These are phyloP conservation scores for Teratosphaeria nubilosa DNA, from an alignment of 2,329 filamentous ascomycete species.

Conservation along the genomic window DNA sequence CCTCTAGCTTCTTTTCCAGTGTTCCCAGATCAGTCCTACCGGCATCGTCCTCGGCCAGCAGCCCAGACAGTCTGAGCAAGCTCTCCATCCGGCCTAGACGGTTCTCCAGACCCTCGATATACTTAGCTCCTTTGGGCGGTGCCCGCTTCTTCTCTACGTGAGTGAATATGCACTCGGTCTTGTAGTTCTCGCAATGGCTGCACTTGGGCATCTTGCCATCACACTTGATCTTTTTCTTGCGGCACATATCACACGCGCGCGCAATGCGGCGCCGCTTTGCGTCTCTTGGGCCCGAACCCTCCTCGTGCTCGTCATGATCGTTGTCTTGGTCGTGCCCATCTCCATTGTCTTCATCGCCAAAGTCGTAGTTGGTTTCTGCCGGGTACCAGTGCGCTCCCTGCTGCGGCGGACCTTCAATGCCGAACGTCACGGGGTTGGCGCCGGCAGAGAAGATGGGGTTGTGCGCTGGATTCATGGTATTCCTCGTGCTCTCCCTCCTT, in stretches of 20 bases:
- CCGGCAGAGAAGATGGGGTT: not conserved
- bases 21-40: constrained; percentile 80
- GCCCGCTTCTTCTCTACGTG: constrained; percentile 98
- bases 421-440: not conserved
- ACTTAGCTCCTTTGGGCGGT: constrained; percentile 95
- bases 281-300: constrained; percentile 39
- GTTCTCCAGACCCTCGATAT: constrained; percentile 94
- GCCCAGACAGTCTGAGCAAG: constrained; percentile 71
- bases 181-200: constrained; percentile 94
- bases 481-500: not conserved
- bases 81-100: constrained; percentile 93
- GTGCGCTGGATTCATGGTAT: not conserved
- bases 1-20: constrained; percentile 63
- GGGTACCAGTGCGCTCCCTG: constrained; percentile 3
- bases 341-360: constrained; percentile 9
- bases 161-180: constrained; percentile 94
- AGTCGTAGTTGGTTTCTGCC: constrained; percentile 1
- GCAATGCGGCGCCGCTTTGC: constrained; percentile 83
- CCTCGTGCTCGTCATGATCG: constrained; percentile 16
- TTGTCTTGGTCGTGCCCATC: constrained; percentile 9
- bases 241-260: constrained; percentile 89
- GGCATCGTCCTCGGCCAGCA: constrained; percentile 76
- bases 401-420: not conserved
- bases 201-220: constrained; percentile 92
- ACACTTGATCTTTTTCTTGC: constrained; percentile 95